Base-by-base conservation (phyloP, 2,329 filamentous ascomycete genomes). In the Neophaeococcomyces aloes region DNA sequence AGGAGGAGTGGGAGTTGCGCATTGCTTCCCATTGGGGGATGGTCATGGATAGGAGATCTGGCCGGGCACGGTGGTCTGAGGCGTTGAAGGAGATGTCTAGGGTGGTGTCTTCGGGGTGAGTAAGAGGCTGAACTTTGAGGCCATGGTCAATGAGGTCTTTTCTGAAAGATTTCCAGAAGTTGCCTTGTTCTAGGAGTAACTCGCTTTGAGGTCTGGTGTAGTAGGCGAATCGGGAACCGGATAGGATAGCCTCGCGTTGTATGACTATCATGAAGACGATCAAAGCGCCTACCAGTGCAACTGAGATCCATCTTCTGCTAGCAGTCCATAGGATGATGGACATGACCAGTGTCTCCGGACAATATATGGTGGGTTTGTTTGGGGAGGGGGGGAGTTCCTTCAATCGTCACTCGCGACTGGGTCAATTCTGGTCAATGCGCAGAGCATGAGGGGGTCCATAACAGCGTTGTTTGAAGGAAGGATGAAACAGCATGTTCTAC, bases 81-180 rank as follows among this genome's bases (percentile, higher is more conserved):
- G 55, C 47, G 32, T 61, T 53, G 42, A 59, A 61, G 31, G 56
- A 39, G 36, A 56, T 29, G 2, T 48, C 4, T 55, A 57, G 4
- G 51, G 49, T 1, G 58, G 57, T 27, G 47, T 55, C 44, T 14
- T 52, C 56, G 10, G 56, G 35, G 27, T 57, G 53, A n/a, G 54
- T 23, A 2, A 60, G 58, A 2, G 61, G 52, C 3, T 53, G 36
- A 42, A 56, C 57, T 41, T 54, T 53, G 1, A 62, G 63, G 17
- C 51, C 51, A 38, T 62, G 52, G n/a, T 50, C 46, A 7, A 55
- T 53, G n/a, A 65, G 49, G 7, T 61, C 48, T 1, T 54, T 49
- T 29, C 61, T 56, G 25, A 65, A 60, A 14, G 56, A 50, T 6
- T 45, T 53, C 62, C 63, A 65, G 46, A 65, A 64, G 3, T 42